A percentile compares a stretch with the other conserved stretches of the same genome.
phyloP scores from a whole-genome alignment of 805 yeast species.

The Cyberlindnera maritima region DNA sequence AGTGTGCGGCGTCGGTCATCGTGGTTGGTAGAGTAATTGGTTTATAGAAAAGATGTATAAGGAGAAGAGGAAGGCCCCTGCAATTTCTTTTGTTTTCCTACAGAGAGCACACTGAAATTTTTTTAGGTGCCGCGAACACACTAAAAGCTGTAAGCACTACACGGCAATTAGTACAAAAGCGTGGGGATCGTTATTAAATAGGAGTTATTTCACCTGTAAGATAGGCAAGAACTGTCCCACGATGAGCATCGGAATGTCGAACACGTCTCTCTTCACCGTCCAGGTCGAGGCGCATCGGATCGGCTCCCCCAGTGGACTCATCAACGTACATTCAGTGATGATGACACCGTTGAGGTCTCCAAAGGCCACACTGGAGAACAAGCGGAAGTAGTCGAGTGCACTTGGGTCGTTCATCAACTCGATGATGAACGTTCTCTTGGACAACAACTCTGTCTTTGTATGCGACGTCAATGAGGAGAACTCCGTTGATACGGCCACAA shows the following conservation, averaged over 20 bases:
- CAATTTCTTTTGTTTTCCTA: conserved; percentile 4
- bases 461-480: conserved; percentile 69
- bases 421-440: conserved; percentile 65
- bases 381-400: conserved; percentile 66
- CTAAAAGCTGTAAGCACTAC: too few relatives aligned
- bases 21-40: background rate
- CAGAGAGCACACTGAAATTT: conserved; percentile 2
- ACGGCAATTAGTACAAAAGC: too few relatives aligned
- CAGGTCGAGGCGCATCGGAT: conserved; percentile 75
- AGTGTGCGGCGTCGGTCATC: conserved; percentile 25
- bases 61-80: background rate
- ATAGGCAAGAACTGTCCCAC: conserved; percentile 80
- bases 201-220: conserved; percentile 30
- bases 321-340: conserved; percentile 37
- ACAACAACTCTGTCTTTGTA: conserved; percentile 51
- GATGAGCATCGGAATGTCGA: conserved; percentile 80
- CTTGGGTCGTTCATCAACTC: conserved; percentile 82
- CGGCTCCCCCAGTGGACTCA: conserved; percentile 35
- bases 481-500: conserved; percentile 75
- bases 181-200: background rate
- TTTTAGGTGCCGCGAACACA: too few relatives aligned
- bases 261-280: conserved; percentile 82
- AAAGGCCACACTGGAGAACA: conserved; percentile 60
- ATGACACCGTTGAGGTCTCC: conserved; percentile 38
- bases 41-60: background rate